Base-by-base conservation (phyloP, 2,329 filamentous ascomycete species). In the Diaporthe sp. region DNA sequence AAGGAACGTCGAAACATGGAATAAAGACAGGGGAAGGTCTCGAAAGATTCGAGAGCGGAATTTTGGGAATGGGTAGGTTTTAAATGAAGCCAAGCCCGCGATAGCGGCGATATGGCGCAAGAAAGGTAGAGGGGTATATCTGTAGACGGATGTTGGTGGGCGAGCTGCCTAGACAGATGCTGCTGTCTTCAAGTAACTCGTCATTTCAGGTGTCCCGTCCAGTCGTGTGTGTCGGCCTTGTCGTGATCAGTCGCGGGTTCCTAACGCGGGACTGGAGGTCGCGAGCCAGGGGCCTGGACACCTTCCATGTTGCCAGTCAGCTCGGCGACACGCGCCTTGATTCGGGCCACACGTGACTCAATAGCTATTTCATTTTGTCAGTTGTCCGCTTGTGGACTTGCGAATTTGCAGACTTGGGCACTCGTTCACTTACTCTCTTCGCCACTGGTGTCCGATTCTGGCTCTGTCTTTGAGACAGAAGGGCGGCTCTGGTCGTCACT, bases 281-380 rank as follows among this genome's bases (percentile, higher is more conserved):
- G 80, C 44, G 78, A 80, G 74, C 79, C 82, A 35, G 88, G 85
- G 9, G 80, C 82, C 53, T 79, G 80, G 44, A 83, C 83, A 56
- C 84, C 87, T 80, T 96, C 94, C 90, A 94, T 94, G 83, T 94
- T 94, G 79, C 93, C 93, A 2, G 97, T 99, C 79, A 99, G 86
- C 83, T 98, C 95, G 70, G 97, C 97, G 74, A 99, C 97, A 76
- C 97, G 93, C 75, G 97, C 97, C 86, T 98, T 98, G 89, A 99
- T 99, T 77, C 97, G 94, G 65, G 97, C 97, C 75, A 98, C 97
- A 78, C 97, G 94, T 65, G 95, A 96, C 84, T 99, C 97, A 80
- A 98, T 98, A 47, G 96, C 95, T 97, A 78, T n/a, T 71, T 61
- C 65, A 56, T 17, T 32, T 32, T 17, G 55, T 56, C 66, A 81